Evolutionary conservation across 2,329 filamentous ascomycete genomes (phyloP).

Genomic region (Talaromyces sp.): DNA sequence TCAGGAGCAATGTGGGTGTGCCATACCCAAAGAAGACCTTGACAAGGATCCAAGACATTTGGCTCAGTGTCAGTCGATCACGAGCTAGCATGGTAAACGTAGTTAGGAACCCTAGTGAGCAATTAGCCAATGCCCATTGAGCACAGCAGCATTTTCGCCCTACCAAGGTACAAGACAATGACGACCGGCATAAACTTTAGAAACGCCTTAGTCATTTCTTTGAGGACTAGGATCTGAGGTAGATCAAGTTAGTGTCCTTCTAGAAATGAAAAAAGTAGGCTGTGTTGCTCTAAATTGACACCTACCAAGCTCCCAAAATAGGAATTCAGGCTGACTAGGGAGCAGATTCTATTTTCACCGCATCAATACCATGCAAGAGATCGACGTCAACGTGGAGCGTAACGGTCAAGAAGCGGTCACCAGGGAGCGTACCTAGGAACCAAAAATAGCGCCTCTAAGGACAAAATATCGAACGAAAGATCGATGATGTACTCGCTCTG

Average conservation of each 20-base stretch:
- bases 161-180: conserved; percentile 71
- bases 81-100: conserved; percentile 61
- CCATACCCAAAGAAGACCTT: conserved; percentile 57
- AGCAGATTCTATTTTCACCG: conserved; percentile 60
- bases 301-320: conserved; percentile 61
- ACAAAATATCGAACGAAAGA: conserved; percentile 80
- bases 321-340: conserved; percentile 76
- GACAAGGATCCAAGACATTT: conserved; percentile 57
- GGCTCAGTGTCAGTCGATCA: conserved; percentile 47
- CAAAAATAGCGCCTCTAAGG: conserved; percentile 82
- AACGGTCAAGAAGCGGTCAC: conserved; percentile 1
- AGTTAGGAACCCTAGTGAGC: conserved; percentile 68
- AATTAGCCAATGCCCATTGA: not conserved
- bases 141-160: conserved; percentile 10
- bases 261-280: conserved; percentile 11
- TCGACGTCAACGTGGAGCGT: conserved; percentile 5
- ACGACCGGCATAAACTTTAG: conserved; percentile 75
- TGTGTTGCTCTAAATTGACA: conserved; percentile 13
- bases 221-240: conserved; percentile 70
- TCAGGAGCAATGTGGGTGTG: conserved; percentile 15
- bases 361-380: conserved; percentile 15
- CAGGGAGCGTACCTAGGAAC: conserved; percentile 56
- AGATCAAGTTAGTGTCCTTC: not conserved
- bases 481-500: conserved; percentile 61
- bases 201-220: conserved; percentile 86